Base-by-base conservation (phyloP, 2,329 filamentous ascomycete species). In the Westerdykella ornata region DNA sequence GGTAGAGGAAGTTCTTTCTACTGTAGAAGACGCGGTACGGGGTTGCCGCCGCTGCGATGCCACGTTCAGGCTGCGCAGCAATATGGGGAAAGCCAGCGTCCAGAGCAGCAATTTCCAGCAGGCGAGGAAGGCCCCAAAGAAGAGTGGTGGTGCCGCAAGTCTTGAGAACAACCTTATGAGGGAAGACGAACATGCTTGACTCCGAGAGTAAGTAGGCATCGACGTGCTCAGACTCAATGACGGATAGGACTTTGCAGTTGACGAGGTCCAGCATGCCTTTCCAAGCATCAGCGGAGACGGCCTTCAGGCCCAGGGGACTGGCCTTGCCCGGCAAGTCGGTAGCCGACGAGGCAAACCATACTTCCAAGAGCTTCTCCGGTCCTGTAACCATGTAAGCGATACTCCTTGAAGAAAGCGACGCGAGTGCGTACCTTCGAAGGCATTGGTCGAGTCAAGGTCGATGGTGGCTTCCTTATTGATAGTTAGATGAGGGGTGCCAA, bases 171-270 rank as follows among this genome's bases (percentile, higher is more conserved):
- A 98, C 78, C 76, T 98, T 98, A 78, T 98, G 92, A n/a, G 89
- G 88, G 68, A 95, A 98, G 56, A 98, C 88, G 65, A 98, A 98
- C 89, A 98, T 95, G 84, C 92, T 97, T 31, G 92, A 97, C 72
- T 98, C 92, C 49, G 92, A 98, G 42, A 98, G 77, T 5, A 98
- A 80, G 65, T 98, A 98, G 51, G 92, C 90, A 63, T 98, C 92
- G 56, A 97, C 85, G 62, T 90, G 83, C 49, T 95, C 88, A 17
- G 90, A 95, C 63, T 90, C 83, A 49, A 98, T 80, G 48, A 95
- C 84, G 3, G 92, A 98, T 42, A 98, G 76, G 41, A 98, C 88
- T 72, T 98, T 92, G 81, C 92, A 98, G 67, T 96, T 94, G 70
- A 98, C 92, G 62, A 96, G 77, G 65, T 98, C 92, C 45, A 98